Percentiles rank a stretch among this genome's conserved stretches.
Conservation (phyloP, 2,329 filamentous ascomycete genomes). For the Penicillium sp. region DNA sequence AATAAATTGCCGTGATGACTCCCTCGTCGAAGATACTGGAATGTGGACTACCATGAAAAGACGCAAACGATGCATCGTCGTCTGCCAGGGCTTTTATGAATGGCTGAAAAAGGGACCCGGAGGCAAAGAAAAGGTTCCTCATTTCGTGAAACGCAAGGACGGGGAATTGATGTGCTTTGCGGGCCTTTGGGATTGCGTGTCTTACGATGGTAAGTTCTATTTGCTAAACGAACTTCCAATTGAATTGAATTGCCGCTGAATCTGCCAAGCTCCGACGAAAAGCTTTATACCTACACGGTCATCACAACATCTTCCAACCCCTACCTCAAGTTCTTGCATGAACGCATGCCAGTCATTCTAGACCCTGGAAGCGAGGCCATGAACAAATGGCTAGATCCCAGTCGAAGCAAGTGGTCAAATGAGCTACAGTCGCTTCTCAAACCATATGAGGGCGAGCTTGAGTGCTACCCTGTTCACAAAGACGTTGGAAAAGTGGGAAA, state of each 20-base stretch:
- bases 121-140: conserved; percentile 77
- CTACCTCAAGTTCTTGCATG: conserved; percentile 83
- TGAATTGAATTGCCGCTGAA: not conserved
- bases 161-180: conserved; percentile 85
- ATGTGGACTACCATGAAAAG: conserved; percentile 95
- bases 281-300: conserved; percentile 85
- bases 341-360: conserved; percentile 93
- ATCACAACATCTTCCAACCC: conserved; percentile 88
- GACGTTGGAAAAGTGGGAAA: conserved; percentile 95
- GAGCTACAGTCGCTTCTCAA: conserved; percentile 78
- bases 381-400: conserved; percentile 76
- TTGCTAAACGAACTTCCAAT: too few relatives aligned
- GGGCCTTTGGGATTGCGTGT: conserved; percentile 86
- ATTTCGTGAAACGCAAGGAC: conserved; percentile 81
- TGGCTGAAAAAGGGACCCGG: conserved; percentile 78
- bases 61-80: conserved; percentile 80
- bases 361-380: conserved; percentile 73
- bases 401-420: conserved; percentile 69
- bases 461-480: conserved; percentile 81
- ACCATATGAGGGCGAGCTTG: conserved; percentile 76
- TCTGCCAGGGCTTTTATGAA: conserved; percentile 94
- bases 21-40: conserved; percentile 70
- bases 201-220: conserved; percentile 66
- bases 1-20: conserved; percentile 94
- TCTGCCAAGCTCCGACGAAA: conserved; percentile 58